Evolutionary conservation across 768 basidiomycete species (phyloP).

Genomic region (Sistotremastrum suecicum): DNA sequence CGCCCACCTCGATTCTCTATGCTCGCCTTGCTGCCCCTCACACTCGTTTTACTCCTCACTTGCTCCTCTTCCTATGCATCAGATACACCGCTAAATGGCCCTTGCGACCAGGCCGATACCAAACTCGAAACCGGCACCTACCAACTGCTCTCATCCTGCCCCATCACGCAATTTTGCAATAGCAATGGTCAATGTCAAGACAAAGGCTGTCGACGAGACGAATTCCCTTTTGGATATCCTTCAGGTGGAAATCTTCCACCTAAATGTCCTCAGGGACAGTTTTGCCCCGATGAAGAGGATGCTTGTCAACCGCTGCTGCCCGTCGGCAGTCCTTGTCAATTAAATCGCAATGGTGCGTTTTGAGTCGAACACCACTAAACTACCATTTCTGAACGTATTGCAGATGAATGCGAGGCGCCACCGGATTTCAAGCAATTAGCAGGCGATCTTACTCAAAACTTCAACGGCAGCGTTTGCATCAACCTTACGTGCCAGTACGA

Average conservation of each 20-base stretch:
- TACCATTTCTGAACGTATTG: not conserved
- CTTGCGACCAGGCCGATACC: slow-evolving; percentile 42
- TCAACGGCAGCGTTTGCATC: slow-evolving; percentile 75
- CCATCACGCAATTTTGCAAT: slow-evolving; percentile 53
- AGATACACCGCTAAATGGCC: slow-evolving; percentile 28
- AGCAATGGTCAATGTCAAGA: slow-evolving; percentile 35
- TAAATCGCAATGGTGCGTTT: slow-evolving; percentile 68
- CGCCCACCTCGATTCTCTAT: slow-evolving; percentile 8
- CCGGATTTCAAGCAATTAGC: slow-evolving; percentile 47
- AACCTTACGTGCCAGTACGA: slow-evolving; percentile 71
- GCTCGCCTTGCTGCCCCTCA: slow-evolving; percentile 21
- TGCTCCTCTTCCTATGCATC: slow-evolving; percentile 24
- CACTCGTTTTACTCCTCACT: slow-evolving; percentile 40
- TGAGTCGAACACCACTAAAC: not conserved
- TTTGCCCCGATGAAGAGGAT: slow-evolving; percentile 78
- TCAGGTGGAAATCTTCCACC: slow-evolving; percentile 34
- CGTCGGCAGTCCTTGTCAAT: slow-evolving; percentile 61
- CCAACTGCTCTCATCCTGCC: slow-evolving; percentile 70
- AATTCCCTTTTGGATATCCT: slow-evolving; percentile 60
- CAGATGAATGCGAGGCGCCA: slow-evolving; percentile 69
- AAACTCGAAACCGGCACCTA: slow-evolving; percentile 64
- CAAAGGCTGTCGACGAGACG: slow-evolving; percentile 62
- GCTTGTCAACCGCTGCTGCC: slow-evolving; percentile 44
- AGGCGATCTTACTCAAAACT: slow-evolving; percentile 48
- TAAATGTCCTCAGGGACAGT: slow-evolving; percentile 45